Conservation (phyloP, 73 alveolate species). For the Paraurostyla sp. region DNA sequence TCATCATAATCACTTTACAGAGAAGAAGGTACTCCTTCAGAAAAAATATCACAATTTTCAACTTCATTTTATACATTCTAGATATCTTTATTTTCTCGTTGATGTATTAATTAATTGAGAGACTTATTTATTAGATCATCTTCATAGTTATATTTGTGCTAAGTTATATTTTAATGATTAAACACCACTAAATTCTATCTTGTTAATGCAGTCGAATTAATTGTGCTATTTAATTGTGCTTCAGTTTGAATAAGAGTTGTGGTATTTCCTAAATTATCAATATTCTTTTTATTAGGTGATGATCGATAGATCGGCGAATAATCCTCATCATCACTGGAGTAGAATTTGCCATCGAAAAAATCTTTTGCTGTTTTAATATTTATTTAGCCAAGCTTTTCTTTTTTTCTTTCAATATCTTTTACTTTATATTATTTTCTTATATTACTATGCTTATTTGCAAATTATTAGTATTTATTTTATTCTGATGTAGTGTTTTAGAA, state of each 20-base stretch:
- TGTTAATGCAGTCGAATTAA: neutral
- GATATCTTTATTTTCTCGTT: neutral
- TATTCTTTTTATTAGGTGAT: no score
- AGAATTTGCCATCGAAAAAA: slow-evolving; percentile 5
- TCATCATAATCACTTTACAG: slow-evolving; percentile 10
- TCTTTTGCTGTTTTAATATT: neutral
- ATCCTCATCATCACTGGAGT: neutral
- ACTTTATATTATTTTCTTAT: neutral
- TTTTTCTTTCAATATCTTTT: neutral
- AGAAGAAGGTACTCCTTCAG: slow-evolving; percentile 15
- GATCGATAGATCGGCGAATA: no score
- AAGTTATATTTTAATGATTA: no score
- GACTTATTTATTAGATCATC: no score
- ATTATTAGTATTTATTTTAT: neutral
- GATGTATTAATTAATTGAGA: no score
- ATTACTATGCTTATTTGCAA: neutral
- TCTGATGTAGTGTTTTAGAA: neutral
- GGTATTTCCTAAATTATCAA: no score
- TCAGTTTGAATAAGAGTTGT: no score
- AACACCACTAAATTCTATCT: no score
- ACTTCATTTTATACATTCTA: neutral
- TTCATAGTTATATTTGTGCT: no score
- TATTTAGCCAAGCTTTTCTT: neutral
- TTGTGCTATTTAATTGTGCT: no score
- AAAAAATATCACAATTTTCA: neutral